Percentiles rank a stretch among this genome's conserved stretches.
phyloP scores from a whole-genome alignment of 129 eudicot species.

The Gnaphalium uliginosum region DNA sequence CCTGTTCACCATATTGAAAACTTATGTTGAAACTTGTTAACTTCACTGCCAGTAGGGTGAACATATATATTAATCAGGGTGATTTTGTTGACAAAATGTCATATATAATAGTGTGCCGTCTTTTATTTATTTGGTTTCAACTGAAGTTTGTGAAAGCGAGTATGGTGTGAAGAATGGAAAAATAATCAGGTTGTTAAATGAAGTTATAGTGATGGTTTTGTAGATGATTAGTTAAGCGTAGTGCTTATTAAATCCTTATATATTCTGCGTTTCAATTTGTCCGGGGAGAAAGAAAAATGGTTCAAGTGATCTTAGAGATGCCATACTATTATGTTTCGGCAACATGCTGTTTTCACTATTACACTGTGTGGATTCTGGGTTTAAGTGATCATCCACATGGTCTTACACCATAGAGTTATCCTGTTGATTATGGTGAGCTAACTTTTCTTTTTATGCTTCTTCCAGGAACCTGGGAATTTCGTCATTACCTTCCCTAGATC shows the following conservation, averaged over 20 bases:
- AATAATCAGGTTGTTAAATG: too few relatives aligned
- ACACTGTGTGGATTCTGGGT: neutral
- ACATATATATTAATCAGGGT: neutral
- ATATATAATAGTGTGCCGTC: neutral
- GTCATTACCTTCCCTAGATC: slow-evolving; percentile 97
- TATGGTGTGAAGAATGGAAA: too few relatives aligned
- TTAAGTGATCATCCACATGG: neutral
- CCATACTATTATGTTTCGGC: neutral
- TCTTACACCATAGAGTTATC: neutral
- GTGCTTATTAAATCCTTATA: too few relatives aligned
- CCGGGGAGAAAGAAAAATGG: neutral
- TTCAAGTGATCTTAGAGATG: neutral
- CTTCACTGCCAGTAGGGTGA: neutral
- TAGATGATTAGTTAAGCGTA: too few relatives aligned
- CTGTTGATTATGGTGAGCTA: slow-evolving; percentile 8
- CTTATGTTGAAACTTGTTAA: neutral
- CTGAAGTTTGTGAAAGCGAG: too few relatives aligned
- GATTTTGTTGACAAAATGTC: neutral
- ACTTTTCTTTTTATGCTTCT: slow-evolving; percentile 18
- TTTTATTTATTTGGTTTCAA: too few relatives aligned
- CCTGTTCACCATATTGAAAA: neutral
- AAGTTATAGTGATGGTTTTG: too few relatives aligned
- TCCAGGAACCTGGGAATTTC: slow-evolving; percentile 96
- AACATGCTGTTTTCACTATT: neutral
- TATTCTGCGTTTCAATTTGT: too few relatives aligned